phyloP scores from a whole-genome alignment of 1,284 basidiomycete genomes.

The Puccinia horiana region DNA sequence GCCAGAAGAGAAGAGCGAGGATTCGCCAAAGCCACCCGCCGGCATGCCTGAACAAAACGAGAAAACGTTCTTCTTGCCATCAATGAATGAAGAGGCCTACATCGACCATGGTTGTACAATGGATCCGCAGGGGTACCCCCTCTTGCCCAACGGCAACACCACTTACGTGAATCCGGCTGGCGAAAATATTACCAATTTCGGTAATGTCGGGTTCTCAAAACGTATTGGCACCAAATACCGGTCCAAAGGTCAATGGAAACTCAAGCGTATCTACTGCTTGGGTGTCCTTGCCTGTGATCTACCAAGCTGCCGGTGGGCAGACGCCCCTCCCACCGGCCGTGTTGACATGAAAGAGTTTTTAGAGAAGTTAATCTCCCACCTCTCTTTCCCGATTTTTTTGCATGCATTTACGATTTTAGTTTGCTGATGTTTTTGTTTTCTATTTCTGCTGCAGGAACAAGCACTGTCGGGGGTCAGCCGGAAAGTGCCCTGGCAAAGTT shows the following conservation, averaged over 20 bases:
- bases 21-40: too few relatives aligned
- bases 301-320: not conserved
- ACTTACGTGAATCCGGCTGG: not conserved
- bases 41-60: too few relatives aligned
- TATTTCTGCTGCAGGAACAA: not conserved
- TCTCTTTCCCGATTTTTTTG: not conserved
- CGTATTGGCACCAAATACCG: not conserved
- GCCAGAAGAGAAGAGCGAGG: too few relatives aligned
- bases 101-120: not conserved
- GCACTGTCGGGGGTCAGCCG: not conserved
- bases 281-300: not conserved
- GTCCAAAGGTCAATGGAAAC: not conserved
- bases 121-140: not conserved
- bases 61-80: not conserved
- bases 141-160: not conserved
- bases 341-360: not conserved
- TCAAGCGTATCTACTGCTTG: not conserved
- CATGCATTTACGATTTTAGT: not conserved
- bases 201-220: slow-evolving; percentile 4
- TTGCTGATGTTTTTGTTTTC: too few relatives aligned
- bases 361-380: not conserved
- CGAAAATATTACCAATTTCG: not conserved
- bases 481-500: not conserved
- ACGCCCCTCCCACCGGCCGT: not conserved
- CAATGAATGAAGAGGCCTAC: not conserved